These are phyloP conservation scores for Chaetomium tenue DNA, from an alignment of 495 filamentous ascomycete genomes.

Conservation along the genomic window DNA sequence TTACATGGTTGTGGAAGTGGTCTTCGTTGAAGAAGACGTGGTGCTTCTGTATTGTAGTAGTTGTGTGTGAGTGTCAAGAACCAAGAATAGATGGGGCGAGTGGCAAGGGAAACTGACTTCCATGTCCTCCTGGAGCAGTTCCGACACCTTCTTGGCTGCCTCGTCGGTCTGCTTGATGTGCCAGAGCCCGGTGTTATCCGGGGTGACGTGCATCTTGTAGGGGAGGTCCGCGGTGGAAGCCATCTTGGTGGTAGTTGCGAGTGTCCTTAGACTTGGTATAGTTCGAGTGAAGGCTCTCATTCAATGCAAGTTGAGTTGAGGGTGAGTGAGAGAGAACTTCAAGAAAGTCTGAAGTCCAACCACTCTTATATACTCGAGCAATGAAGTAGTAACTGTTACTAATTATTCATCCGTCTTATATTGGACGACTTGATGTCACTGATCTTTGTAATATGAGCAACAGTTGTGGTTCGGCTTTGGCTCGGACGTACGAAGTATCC, in stretches of 20 bases:
- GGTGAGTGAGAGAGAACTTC: background rate
- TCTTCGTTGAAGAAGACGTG: constrained; percentile 74
- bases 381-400: background rate
- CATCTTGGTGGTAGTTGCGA: constrained; percentile 44
- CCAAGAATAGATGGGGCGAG: background rate
- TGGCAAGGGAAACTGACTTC: constrained; percentile 38
- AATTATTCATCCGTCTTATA: background rate
- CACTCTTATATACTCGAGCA: background rate
- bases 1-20: constrained; percentile 65
- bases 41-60: constrained; percentile 44
- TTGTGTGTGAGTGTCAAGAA: background rate
- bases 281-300: constrained; percentile 6
- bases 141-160: constrained; percentile 57
- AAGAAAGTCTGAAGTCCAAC: background rate
- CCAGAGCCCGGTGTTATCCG: constrained; percentile 59
- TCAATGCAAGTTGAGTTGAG: background rate
- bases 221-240: constrained; percentile 50
- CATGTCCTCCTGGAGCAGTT: constrained; percentile 72
- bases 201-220: constrained; percentile 57
- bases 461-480: background rate
- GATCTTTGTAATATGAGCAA: background rate
- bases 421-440: background rate
- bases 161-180: constrained; percentile 53
- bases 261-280: background rate
- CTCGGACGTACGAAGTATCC: background rate